Base-by-base conservation (phyloP, 257 asterid species). In the Nicotiana otophora region DNA sequence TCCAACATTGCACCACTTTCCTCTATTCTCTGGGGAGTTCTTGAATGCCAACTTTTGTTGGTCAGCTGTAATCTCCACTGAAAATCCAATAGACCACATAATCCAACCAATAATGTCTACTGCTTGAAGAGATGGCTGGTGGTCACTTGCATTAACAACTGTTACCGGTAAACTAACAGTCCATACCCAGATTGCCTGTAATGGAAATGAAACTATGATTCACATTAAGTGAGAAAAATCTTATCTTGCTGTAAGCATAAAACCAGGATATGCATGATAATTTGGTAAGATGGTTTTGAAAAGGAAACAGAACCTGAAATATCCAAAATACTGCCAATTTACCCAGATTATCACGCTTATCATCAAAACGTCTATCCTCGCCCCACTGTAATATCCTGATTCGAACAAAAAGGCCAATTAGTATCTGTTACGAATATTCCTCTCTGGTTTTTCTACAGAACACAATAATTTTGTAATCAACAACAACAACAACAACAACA, bases 171-270 rank as follows among this genome's bases (percentile, higher is more conserved):
- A 91, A 86, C 97, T 96, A 88, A 94, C 99, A 74, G 96, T 93
- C 99, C 99, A 96, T 46, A 96, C 99, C 99, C 99, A 96, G 14
- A 96, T 90, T 69, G 99, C 98, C 98, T 96, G 91, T 82, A 55
- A 83, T n/a, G 62, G 51, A 64, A 39, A 58, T 34, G 28, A n/a
- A 78, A 30, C 19, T 39, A 11, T 34, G 39, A 30, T 20, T 72
- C 46, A 39, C 57, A 78, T 11, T 16, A 33, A 8, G 20, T 57
- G 53, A 74, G 53, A 19, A 67, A 20, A 23, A n/a, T 23, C 23
- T 0, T 23, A 46, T 46, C 61, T 23, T 72, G 36, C 61, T 72
- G 33, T 23, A 70, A n/a, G 15, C 61, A 42, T 42, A 10, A 69
- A 10, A 11, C n/a, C 34, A 7, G 4, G 15, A 72, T 26, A 74